Evolutionary conservation across 805 yeast genomes (phyloP).

Genomic region (Metschnikowia kunwiensis): DNA sequence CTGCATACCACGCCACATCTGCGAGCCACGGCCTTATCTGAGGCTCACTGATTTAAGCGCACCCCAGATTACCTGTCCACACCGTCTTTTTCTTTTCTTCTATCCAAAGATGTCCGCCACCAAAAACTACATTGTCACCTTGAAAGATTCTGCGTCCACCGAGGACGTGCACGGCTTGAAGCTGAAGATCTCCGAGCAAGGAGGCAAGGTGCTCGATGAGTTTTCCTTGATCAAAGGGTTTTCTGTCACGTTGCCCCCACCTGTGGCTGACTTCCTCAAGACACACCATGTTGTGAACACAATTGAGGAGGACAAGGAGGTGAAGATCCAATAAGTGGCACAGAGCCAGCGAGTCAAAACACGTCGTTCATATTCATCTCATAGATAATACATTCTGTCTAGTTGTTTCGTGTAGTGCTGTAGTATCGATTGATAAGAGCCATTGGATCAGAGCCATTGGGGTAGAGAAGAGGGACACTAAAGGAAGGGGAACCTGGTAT

Average conservation of each 20-base stretch:
- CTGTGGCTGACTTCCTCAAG: conserved; percentile 47
- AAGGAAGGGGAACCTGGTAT: too few species aligned
- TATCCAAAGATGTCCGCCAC: background rate
- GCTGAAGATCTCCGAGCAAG: conserved; percentile 46
- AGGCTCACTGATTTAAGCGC: background rate
- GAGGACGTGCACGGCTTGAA: conserved; percentile 44
- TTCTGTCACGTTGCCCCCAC: conserved; percentile 54
- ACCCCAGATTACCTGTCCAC: background rate
- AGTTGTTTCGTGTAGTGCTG: too few species aligned
- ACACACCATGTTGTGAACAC: conserved; percentile 51
- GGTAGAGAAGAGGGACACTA: too few species aligned
- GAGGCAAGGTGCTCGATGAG: conserved; percentile 62
- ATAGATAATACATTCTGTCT: background rate
- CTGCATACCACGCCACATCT: conserved; percentile 2
- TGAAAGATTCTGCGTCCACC: conserved; percentile 43
- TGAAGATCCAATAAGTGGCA: conserved; percentile 41
- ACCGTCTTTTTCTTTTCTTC: background rate
- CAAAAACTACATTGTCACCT: conserved; percentile 42
- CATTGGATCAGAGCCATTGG: too few species aligned
- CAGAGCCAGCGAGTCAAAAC: too few species aligned
- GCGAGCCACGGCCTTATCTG: conserved; percentile 1
- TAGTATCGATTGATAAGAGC: too few species aligned
- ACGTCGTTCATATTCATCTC: too few species aligned
- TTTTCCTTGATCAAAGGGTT: conserved; percentile 66
- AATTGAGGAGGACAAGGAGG: conserved; percentile 69